Percentiles rank a stretch among this genome's conserved stretches.
These are phyloP conservation scores for Leptodontidium sp. DNA, from an alignment of 2,329 filamentous ascomycete species.

Conservation along the genomic window DNA sequence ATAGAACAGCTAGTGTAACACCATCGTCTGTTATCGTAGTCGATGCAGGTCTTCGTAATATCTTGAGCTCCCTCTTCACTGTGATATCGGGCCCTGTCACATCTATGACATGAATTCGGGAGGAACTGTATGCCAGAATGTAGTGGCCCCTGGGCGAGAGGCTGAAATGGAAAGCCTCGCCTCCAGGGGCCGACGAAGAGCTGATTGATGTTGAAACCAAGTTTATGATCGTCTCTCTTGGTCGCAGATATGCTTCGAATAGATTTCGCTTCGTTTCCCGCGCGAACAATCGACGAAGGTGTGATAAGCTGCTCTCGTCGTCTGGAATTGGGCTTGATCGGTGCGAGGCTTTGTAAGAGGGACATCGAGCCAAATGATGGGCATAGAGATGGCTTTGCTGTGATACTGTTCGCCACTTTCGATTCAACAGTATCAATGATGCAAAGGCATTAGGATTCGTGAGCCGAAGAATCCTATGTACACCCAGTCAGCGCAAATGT, in stretches of 20 bases:
- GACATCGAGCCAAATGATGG: constrained; percentile 67
- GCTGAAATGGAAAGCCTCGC: constrained; percentile 86
- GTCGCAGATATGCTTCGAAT: constrained; percentile 78
- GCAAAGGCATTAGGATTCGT: constrained; percentile 71
- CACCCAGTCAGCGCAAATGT: constrained; percentile 30
- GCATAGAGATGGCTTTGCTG: constrained; percentile 70
- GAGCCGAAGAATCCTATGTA: constrained; percentile 64
- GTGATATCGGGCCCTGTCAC: constrained; percentile 64
- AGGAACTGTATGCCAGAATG: constrained; percentile 84
- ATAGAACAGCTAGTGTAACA: constrained; percentile 78
- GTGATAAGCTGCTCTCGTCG: constrained; percentile 60
- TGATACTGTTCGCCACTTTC: constrained; percentile 70
- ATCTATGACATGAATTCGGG: constrained; percentile 82
- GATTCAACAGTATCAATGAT: constrained; percentile 70
- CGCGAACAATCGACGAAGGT: constrained; percentile 71
- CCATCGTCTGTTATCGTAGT: constrained; percentile 84
- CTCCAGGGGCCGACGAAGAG: constrained; percentile 80
- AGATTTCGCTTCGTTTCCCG: constrained; percentile 78
- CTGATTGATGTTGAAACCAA: constrained; percentile 85
- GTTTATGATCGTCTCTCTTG: constrained; percentile 75
- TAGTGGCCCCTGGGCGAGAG: constrained; percentile 79
- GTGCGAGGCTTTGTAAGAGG: constrained; percentile 64
- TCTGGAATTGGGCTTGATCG: constrained; percentile 43
- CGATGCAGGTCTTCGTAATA: constrained; percentile 76
- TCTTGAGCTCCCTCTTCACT: constrained; percentile 81